phyloP scores from a whole-genome alignment of 176 grass and related monocot genomes.

The Eleusine indica region DNA sequence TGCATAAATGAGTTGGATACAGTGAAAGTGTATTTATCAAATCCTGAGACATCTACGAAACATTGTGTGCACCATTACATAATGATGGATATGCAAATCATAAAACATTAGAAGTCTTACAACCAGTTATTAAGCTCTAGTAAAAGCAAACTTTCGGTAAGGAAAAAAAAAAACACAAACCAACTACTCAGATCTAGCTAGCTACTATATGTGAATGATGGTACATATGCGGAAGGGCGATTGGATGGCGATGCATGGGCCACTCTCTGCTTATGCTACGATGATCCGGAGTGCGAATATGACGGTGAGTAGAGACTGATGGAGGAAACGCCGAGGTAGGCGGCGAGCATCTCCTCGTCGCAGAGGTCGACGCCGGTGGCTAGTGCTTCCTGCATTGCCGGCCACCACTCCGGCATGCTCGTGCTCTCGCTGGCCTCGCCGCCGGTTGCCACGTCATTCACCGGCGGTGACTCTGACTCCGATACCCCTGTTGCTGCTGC shows the following conservation, averaged over 20 bases:
- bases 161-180: too few species aligned
- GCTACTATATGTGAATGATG: neutral
- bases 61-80: neutral
- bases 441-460: neutral
- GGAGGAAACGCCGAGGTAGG: conserved; percentile 50
- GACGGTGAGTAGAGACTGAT: conserved; percentile 28
- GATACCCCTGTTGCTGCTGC: neutral
- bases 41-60: neutral
- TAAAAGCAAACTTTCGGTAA: neutral
- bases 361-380: neutral
- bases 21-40: too few species aligned
- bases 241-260: neutral
- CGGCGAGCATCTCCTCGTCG: conserved; percentile 54
- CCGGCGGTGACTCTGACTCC: neutral
- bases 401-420: conserved; percentile 55
- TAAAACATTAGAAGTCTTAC: neutral
- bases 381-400: conserved; percentile 50
- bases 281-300: neutral
- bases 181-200: neutral
- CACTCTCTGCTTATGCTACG: neutral
- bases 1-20: too few species aligned
- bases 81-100: neutral
- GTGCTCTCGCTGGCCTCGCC: neutral
- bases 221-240: neutral
- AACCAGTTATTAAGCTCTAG: neutral